Evolutionary conservation across 495 filamentous ascomycete species (phyloP), one percentile per base, ranked within the genome.

Genomic region (Tuber melanosporum): DNA sequence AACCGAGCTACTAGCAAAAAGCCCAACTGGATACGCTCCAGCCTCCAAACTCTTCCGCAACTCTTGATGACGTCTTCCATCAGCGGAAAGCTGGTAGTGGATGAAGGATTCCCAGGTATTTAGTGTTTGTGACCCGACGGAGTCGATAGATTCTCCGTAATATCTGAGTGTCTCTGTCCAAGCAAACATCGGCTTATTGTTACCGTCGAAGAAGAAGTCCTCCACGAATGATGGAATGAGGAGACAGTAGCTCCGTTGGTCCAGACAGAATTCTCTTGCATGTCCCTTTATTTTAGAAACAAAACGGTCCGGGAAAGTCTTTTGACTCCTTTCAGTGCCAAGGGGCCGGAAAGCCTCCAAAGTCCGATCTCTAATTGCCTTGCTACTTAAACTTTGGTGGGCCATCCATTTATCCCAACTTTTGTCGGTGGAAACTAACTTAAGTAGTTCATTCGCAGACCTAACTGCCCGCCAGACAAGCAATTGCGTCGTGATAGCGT

Each of bases 51-150:
- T 12, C 52, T 62, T n/a, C 8, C n/a, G 52, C 10, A 32, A 62
- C 52, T 3, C 22, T 10, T 62, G 9, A 32, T n/a, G 52, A 8
- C 52, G 52, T 15, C 26, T n/a, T 14, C n/a, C 14, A n/a, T 62
- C 52, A 62, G 26, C 26, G 9, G n/a, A 8, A 32, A 62, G 9
- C 52, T 62, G 52, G 52, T 62, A 62, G 52, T n/a, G n/a, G n/a
- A 62, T 62, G 26, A 62, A 62, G n/a, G n/a, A 62, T 62, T 62
- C 52, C 52, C 52, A 62, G n/a, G n/a, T 62, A n/a, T 62, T 62
- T n/a, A 3, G n/a, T 14, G 10, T 62, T 12, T 32, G 52, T 62
- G n/a, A 3, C 52, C 14, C 14, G 2, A 10, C 1, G 32, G n/a
- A 62, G 22, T 62, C 52, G 52, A 2, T 32, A 10, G 26, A 32